These are phyloP conservation scores for Terana coerulea DNA, from an alignment of 768 basidiomycete species.

Conservation along the genomic window DNA sequence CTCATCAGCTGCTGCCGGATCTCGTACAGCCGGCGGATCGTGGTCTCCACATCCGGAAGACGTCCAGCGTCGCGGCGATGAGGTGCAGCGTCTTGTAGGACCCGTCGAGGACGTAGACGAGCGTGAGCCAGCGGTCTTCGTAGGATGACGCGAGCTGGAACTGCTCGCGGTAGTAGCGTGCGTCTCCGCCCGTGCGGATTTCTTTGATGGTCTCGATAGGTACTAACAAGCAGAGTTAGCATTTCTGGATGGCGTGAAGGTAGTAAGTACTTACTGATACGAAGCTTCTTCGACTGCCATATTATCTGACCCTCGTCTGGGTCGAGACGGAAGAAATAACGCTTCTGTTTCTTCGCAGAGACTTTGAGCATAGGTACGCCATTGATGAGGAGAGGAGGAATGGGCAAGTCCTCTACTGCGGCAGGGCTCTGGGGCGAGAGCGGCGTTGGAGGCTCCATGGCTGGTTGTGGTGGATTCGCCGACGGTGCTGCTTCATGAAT, in stretches of 20 bases:
- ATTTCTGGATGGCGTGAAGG: neutral
- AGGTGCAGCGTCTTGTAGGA: slow-evolving; percentile 85
- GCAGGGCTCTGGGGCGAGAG: slow-evolving; percentile 3
- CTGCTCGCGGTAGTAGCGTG: slow-evolving; percentile 66
- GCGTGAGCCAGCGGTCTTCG: slow-evolving; percentile 78
- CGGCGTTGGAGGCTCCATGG: neutral
- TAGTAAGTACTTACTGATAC: slow-evolving; percentile 47
- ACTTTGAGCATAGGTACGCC: slow-evolving; percentile 83
- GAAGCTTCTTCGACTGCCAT: slow-evolving; percentile 70
- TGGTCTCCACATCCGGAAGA: slow-evolving; percentile 59
- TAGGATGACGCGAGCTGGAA: slow-evolving; percentile 59
- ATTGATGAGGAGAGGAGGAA: slow-evolving; percentile 54
- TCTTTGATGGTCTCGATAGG: slow-evolving; percentile 86
- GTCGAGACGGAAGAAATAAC: slow-evolving; percentile 65
- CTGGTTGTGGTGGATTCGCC: neutral
- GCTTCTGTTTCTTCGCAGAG: slow-evolving; percentile 72
- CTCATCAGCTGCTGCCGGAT: slow-evolving; percentile 69
- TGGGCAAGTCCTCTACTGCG: slow-evolving; percentile 28
- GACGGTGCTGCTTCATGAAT: neutral
- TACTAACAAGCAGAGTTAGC: slow-evolving; percentile 41
- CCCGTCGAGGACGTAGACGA: slow-evolving; percentile 75
- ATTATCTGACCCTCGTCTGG: slow-evolving; percentile 78
- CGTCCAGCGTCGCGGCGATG: slow-evolving; percentile 62
- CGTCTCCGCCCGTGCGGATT: slow-evolving; percentile 69
- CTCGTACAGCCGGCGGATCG: slow-evolving; percentile 59